Conservation (phyloP, 163 green algal species). For the Coccomyxa subellipsoidea region DNA sequence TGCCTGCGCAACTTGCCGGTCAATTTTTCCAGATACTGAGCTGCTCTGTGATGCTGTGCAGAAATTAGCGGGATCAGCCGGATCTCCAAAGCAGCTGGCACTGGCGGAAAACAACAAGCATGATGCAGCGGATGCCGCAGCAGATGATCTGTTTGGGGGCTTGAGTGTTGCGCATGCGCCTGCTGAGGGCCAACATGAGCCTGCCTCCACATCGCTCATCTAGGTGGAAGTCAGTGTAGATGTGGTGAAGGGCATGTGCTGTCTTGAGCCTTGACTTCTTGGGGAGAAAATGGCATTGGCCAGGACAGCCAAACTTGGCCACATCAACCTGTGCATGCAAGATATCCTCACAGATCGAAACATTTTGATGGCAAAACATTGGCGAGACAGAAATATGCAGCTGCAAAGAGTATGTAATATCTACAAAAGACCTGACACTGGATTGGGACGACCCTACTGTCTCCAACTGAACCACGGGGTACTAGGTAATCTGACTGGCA, state of each 20-base stretch:
- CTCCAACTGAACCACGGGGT: too few species aligned
- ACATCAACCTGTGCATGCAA: not conserved
- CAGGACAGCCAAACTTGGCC: not conserved
- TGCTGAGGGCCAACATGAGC: not conserved
- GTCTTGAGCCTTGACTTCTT: too few species aligned
- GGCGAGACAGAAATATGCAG: not conserved
- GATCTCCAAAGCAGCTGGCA: not conserved
- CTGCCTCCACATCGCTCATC: not conserved
- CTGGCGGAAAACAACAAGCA: not conserved
- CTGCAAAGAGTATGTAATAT: not conserved
- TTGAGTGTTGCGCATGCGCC: not conserved
- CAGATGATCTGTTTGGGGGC: conserved; percentile 3
- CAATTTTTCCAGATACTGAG: not conserved
- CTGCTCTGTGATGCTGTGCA: not conserved
- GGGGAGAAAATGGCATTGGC: too few species aligned
- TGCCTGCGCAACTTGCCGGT: too few species aligned
- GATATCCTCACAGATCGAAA: not conserved
- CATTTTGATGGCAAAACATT: not conserved
- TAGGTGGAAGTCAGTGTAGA: too few species aligned
- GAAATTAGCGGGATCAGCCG: not conserved
- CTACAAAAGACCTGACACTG: too few species aligned
- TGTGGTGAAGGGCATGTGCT: too few species aligned
- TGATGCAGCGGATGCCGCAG: not conserved
- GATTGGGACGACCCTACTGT: too few species aligned
- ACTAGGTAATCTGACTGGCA: too few species aligned